phyloP scores from a whole-genome alignment of 176 grass and related monocot genomes.

The Aegilops bicornis region DNA sequence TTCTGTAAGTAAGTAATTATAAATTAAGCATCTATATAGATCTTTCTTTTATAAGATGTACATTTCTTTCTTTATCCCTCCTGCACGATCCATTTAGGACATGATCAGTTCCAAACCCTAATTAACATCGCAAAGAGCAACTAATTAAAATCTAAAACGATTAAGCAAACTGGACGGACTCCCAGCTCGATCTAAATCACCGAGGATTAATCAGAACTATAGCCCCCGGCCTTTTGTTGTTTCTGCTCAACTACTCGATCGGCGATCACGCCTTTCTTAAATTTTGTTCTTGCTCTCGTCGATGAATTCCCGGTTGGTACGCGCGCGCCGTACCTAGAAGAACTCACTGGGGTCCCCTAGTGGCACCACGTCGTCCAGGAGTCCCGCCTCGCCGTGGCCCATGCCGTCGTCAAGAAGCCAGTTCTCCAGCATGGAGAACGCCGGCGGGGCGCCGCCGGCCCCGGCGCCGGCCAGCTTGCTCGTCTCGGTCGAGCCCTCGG shows the following conservation, averaged over 20 bases:
- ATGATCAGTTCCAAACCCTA: conserved; percentile 42
- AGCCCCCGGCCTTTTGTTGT: conserved; percentile 1
- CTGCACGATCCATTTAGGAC: conserved; percentile 36
- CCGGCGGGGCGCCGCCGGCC: conserved; percentile 16
- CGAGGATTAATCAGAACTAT: neutral
- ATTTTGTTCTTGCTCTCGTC: conserved; percentile 38
- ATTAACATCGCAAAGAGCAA: conserved; percentile 31
- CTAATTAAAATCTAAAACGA: neutral
- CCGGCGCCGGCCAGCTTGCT: conserved; percentile 47
- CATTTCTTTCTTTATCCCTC: conserved; percentile 49
- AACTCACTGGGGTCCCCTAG: conserved; percentile 65
- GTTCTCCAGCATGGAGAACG: conserved; percentile 80
- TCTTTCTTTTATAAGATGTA: conserved; percentile 49
- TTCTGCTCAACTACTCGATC: conserved; percentile 24
- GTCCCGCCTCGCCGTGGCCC: conserved; percentile 55
- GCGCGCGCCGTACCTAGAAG: conserved; percentile 52
- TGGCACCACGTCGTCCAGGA: conserved; percentile 69
- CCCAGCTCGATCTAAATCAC: conserved; percentile 36
- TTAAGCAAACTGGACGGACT: conserved; percentile 29
- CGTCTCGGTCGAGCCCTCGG: conserved; percentile 54
- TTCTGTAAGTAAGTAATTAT: neutral
- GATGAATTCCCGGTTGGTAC: conserved; percentile 35
- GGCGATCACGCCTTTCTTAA: neutral
- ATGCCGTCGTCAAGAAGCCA: conserved; percentile 85
- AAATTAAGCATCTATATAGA: conserved; percentile 35